Evolutionary conservation across 2,329 filamentous ascomycete species (phyloP), one percentile per base, ranked within the genome.

Genomic region (Zymoseptoria brevis): DNA sequence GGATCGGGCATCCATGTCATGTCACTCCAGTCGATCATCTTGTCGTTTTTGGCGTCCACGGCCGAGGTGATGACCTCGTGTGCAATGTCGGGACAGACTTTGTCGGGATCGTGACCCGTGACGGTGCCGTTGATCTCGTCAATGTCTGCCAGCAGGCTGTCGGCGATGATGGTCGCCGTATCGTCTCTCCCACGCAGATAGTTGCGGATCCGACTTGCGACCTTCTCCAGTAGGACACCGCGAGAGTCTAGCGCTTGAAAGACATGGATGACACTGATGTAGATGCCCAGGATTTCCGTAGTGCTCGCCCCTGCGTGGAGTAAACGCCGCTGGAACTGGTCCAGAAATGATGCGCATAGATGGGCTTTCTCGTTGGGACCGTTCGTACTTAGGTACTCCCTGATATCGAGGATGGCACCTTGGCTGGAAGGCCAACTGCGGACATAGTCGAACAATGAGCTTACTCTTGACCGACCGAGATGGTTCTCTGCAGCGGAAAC

Each of bases 1-100:
- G 94, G 94, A 68, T 96, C 89, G 1, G 94, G 94, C 41, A 90
- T 80, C 94, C 94, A 99, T 8, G 86, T 83, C 86, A 96, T 89
- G 72, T 99, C 92, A 69, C 90, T 83, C 87, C 89, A 97, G 72
- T 95, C 89, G 16, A 94, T 80, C 56, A 90, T 89, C n/a, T 81
- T 77, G 45, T 79, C 74, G 19, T 74, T 60, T 67, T 75, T 65
- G 1, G 60, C 56, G 63, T 81, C 84, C 24, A 86, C 82, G 8
- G 78, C 75, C 19, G 80, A 79, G 62, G 86, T 83, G 45, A 83
- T 81, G 54, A 92, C 81, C 49, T 90, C 77, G 13, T 80, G 76
- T 1, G 87, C 87, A 9, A 92, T 79, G 70, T 90, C 87, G 24
- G 83, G 77, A 3, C 89, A 81, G 7, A 75, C 69, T 51, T 64